Conservation (phyloP, 805 yeast genomes). For the Saturnispora bothae region DNA sequence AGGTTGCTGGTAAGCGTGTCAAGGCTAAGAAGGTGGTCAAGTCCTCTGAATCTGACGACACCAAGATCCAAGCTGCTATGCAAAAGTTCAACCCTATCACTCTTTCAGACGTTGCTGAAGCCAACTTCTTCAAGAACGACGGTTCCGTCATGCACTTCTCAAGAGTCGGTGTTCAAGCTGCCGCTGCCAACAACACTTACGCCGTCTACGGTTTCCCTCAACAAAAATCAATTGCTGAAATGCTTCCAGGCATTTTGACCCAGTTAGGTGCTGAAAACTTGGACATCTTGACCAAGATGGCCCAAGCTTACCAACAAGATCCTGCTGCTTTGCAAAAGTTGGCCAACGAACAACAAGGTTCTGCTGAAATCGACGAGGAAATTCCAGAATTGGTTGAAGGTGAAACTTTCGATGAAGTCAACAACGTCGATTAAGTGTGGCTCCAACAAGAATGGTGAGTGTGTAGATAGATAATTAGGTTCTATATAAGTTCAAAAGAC, state of each 20-base stretch:
- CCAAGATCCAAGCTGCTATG: constrained; percentile 81
- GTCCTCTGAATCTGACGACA: constrained; percentile 72
- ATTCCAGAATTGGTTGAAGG: constrained; percentile 80
- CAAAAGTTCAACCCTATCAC: constrained; percentile 84
- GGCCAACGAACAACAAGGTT: constrained; percentile 25
- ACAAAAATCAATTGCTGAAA: constrained; percentile 83
- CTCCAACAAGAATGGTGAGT: too few relatives aligned
- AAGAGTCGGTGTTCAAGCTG: constrained; percentile 93
- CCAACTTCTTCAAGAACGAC: constrained; percentile 94
- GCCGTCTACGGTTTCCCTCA: constrained; percentile 93
- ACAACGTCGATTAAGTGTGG: constrained; percentile 5
- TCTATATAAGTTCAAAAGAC: too few relatives aligned
- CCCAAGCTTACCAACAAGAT: constrained; percentile 67
- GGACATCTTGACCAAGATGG: constrained; percentile 78
- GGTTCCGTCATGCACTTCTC: constrained; percentile 93
- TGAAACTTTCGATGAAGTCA: constrained; percentile 51
- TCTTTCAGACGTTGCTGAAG: constrained; percentile 87
- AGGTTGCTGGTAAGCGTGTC: constrained; percentile 82
- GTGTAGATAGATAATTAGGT: too few relatives aligned
- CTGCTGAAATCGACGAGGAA: constrained; percentile 43
- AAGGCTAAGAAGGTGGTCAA: constrained; percentile 71
- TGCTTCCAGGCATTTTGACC: constrained; percentile 88
- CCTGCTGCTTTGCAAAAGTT: constrained; percentile 27
- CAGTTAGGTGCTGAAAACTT: constrained; percentile 95
- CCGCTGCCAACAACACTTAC: constrained; percentile 82